Evolutionary conservation across 768 basidiomycete genomes (phyloP).

Genomic region (Auriscalpium microsporum): DNA sequence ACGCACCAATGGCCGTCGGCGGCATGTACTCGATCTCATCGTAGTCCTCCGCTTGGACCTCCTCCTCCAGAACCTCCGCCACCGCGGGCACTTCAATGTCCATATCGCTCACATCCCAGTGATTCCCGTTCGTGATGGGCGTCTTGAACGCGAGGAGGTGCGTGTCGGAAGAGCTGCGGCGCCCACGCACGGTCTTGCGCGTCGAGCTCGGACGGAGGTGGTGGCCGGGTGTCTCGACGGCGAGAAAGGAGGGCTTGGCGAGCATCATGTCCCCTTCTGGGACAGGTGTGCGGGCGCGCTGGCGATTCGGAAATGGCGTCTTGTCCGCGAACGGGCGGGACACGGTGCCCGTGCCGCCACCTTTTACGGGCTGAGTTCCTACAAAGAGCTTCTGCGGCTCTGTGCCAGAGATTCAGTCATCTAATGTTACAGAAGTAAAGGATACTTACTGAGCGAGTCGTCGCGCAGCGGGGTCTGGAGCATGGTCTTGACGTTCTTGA

Average conservation of each 20-base stretch:
- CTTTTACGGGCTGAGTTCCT: constrained; percentile 16
- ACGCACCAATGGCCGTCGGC: constrained; percentile 41
- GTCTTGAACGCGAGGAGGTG: constrained; percentile 41
- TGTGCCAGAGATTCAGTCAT: constrained; percentile 3
- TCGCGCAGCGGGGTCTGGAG: constrained; percentile 29
- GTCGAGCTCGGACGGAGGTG: constrained; percentile 58
- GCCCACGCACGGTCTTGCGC: constrained; percentile 53
- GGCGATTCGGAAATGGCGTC: constrained; percentile 68
- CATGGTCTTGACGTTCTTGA: constrained; percentile 28
- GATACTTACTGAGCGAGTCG: constrained; percentile 20
- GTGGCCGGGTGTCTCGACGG: constrained; percentile 26
- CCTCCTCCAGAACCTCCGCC: constrained; percentile 17
- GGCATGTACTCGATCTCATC: constrained; percentile 52
- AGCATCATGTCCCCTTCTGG: constrained; percentile 32
- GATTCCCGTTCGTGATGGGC: constrained; percentile 53
- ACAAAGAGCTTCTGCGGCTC: constrained; percentile 4
- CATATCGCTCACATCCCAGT: constrained; percentile 70
- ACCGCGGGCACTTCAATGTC: constrained; percentile 26
- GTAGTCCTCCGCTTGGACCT: constrained; percentile 22
- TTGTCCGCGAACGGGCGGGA: constrained; percentile 60
- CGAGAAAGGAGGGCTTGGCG: constrained; percentile 21
- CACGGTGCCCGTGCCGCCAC: constrained; percentile 2
- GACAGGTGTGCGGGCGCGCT: constrained; percentile 22
- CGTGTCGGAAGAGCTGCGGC: constrained; percentile 37
- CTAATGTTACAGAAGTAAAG: background rate